These are phyloP conservation scores for Ocimum tenuiflorum DNA, from an alignment of 257 asterid species.

Conservation along the genomic window DNA sequence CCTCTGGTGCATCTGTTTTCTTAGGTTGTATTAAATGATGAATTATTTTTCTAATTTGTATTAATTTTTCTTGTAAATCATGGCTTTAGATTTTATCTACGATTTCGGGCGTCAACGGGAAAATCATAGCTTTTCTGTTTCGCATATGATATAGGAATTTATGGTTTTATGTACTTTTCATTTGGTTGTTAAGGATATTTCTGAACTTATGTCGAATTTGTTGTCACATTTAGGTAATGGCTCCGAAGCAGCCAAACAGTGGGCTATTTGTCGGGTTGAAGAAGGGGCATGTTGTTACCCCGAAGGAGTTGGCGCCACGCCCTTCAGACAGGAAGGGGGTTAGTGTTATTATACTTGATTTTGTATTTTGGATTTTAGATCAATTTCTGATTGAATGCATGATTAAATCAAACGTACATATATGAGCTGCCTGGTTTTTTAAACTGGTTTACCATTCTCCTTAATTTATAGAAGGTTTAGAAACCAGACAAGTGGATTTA, in stretches of 20 bases:
- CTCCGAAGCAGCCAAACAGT: slow-evolving; percentile 71
- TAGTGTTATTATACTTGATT: slow-evolving; percentile 7
- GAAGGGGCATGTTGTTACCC: slow-evolving; percentile 78
- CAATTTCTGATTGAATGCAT: background rate
- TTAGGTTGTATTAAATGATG: background rate
- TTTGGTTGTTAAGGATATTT: background rate
- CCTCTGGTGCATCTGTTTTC: background rate
- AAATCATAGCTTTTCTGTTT: background rate
- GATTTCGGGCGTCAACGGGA: too few relatives aligned
- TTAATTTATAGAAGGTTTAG: background rate
- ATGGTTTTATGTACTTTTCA: background rate
- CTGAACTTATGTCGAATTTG: background rate
- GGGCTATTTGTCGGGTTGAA: slow-evolving; percentile 73
- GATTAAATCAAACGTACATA: background rate
- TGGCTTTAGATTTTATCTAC: background rate
- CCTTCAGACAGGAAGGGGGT: slow-evolving; percentile 93
- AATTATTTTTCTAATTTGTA: background rate
- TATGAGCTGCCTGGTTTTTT: background rate
- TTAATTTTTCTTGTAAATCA: background rate
- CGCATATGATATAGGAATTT: background rate
- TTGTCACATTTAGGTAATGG: slow-evolving; percentile 44
- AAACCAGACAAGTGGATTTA: background rate
- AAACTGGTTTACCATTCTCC: background rate
- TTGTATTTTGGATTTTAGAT: background rate
- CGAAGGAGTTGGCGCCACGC: slow-evolving; percentile 72